These are phyloP conservation scores for Durio zibethinus DNA, from an alignment of 345 rosid species.

Conservation along the genomic window DNA sequence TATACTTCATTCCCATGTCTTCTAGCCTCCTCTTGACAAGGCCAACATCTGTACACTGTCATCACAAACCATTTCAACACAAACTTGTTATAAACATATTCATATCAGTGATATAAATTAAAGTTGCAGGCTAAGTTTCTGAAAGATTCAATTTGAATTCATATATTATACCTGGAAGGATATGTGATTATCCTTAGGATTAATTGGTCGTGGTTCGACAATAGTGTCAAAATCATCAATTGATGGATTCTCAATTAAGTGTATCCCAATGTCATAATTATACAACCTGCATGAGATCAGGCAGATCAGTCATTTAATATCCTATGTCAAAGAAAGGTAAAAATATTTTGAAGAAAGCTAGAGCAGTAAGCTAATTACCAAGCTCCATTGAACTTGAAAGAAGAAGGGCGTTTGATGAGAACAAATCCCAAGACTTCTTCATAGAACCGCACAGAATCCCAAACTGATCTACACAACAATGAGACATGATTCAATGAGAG, in stretches of 20 bases:
- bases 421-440: conserved; percentile 51
- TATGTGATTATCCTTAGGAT: conserved; percentile 60
- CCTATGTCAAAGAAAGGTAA: too few relatives aligned
- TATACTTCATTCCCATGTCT: conserved; percentile 47
- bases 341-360: background rate
- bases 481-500: conserved; percentile 56
- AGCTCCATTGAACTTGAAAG: conserved; percentile 63
- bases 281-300: conserved; percentile 37
- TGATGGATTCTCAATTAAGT: conserved; percentile 51
- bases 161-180: conserved; percentile 44
- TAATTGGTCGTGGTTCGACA: conserved; percentile 39
- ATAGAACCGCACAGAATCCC: conserved; percentile 43
- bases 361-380: conserved; percentile 30
- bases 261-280: conserved; percentile 58
- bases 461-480: conserved; percentile 47
- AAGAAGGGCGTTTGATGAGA: conserved; percentile 58
- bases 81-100: background rate
- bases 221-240: conserved; percentile 38
- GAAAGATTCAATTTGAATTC: background rate
- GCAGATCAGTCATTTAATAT: background rate
- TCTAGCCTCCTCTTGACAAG: conserved; percentile 46
- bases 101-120: background rate
- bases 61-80: background rate
- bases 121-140: background rate
- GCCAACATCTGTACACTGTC: conserved; percentile 49